Percentiles rank a stretch among this genome's conserved stretches.
Evolutionary conservation across 2,329 filamentous ascomycete genomes (phyloP).

Genomic region (Phyllosticta citribraziliensis): DNA sequence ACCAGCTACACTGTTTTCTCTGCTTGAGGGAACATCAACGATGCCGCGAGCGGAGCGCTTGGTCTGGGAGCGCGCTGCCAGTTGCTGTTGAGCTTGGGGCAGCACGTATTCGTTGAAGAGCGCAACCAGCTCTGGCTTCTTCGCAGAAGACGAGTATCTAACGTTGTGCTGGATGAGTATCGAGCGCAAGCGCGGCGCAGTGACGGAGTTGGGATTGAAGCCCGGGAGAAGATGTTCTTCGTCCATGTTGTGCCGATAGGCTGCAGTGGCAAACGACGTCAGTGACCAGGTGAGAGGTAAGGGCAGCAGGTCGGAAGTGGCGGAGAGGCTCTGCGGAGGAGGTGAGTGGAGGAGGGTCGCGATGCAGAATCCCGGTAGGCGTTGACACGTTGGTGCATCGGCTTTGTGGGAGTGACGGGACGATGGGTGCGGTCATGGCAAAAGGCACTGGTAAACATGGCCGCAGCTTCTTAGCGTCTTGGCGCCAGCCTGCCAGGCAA

Average conservation of each 20-base stretch:
- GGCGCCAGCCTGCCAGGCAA: constrained; percentile 3
- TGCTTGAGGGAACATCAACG: constrained; percentile 53
- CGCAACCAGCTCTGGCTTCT: constrained; percentile 79
- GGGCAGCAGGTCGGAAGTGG: background rate
- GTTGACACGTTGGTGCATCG: background rate
- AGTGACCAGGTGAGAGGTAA: background rate
- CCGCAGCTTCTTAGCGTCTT: constrained; percentile 2
- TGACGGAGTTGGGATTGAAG: constrained; percentile 77
- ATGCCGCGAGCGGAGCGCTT: constrained; percentile 86
- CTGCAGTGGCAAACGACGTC: constrained; percentile 6
- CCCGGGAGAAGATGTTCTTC: constrained; percentile 71
- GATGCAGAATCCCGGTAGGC: background rate
- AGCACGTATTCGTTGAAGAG: constrained; percentile 73
- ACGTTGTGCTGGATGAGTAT: constrained; percentile 87
- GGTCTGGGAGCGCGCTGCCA: constrained; percentile 64
- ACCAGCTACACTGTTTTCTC: constrained; percentile 50
- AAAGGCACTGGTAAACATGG: constrained; percentile 5
- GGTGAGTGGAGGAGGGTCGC: background rate
- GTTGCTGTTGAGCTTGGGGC: constrained; percentile 67
- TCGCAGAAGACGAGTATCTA: constrained; percentile 76
- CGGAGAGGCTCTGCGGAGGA: background rate
- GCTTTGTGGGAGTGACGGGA: background rate
- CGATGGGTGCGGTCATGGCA: background rate
- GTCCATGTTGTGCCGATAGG: constrained; percentile 23
- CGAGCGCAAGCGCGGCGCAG: constrained; percentile 77